Percentiles rank a stretch among this genome's conserved stretches.
phyloP scores from a whole-genome alignment of 768 basidiomycete species.

The Leccinum barrowsii region DNA sequence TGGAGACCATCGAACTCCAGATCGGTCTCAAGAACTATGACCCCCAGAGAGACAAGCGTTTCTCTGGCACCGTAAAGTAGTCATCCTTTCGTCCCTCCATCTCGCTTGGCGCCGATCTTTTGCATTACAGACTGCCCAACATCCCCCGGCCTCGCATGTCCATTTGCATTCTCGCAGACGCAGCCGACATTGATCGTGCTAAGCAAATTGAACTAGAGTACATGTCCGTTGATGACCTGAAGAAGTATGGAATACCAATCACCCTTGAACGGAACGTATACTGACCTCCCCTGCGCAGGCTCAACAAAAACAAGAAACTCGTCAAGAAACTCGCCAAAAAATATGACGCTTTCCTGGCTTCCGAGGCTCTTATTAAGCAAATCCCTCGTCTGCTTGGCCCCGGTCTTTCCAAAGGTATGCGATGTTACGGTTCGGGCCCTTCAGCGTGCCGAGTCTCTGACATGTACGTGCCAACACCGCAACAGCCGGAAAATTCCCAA shows the following conservation, averaged over 20 bases:
- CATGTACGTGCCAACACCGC: neutral
- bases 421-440: neutral
- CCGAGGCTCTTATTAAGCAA: constrained; percentile 98
- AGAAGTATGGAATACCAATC: constrained; percentile 65
- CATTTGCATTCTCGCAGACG: constrained; percentile 99
- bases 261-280: neutral
- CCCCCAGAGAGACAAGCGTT: constrained; percentile 99
- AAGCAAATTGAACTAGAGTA: constrained; percentile 98
- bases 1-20: constrained; percentile 95
- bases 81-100: constrained; percentile 15
- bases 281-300: constrained; percentile 41
- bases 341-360: constrained; percentile 97
- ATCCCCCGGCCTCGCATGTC: constrained; percentile 99
- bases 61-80: constrained; percentile 97
- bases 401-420: constrained; percentile 93
- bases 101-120: neutral
- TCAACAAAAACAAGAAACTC: constrained; percentile 99
- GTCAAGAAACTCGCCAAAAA: constrained; percentile 99
- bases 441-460: neutral
- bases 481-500: constrained; percentile 96
- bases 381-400: constrained; percentile 99
- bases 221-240: constrained; percentile 99
- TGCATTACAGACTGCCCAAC: constrained; percentile 72
- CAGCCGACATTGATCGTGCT: constrained; percentile 96
- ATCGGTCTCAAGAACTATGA: constrained; percentile 99